These are phyloP conservation scores for Fistulina hepatica DNA, from an alignment of 1,284 basidiomycete species.

Conservation along the genomic window DNA sequence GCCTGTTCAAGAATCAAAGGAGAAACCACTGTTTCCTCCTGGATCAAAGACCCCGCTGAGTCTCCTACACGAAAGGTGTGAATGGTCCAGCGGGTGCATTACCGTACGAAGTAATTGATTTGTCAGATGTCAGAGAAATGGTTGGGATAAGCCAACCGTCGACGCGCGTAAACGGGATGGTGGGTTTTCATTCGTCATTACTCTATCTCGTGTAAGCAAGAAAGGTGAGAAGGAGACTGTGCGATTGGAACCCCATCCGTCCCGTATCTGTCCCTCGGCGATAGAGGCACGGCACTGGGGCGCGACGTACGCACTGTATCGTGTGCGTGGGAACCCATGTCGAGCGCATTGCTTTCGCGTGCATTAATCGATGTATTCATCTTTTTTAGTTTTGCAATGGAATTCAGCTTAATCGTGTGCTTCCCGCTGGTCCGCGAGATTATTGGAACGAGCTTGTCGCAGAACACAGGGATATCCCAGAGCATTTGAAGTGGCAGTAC, in stretches of 20 bases:
- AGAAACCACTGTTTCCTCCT: constrained; percentile 61
- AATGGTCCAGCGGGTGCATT: neutral
- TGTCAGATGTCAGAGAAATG: constrained; percentile 70
- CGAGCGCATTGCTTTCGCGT: constrained; percentile 12
- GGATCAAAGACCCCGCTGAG: constrained; percentile 76
- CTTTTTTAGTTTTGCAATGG: constrained; percentile 63
- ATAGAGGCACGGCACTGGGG: constrained; percentile 81
- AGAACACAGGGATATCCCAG: constrained; percentile 57
- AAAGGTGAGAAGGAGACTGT: constrained; percentile 64
- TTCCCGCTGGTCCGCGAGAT: constrained; percentile 74
- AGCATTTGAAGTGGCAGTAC: constrained; percentile 79
- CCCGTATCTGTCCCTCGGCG: constrained; percentile 48
- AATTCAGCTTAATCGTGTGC: constrained; percentile 62
- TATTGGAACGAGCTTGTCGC: constrained; percentile 73
- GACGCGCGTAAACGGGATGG: constrained; percentile 45
- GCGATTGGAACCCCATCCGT: constrained; percentile 62
- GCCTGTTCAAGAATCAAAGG: no score
- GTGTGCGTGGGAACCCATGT: constrained; percentile 42
- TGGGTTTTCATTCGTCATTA: constrained; percentile 54
- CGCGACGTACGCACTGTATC: constrained; percentile 79
- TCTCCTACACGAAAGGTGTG: constrained; percentile 64
- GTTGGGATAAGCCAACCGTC: constrained; percentile 30
- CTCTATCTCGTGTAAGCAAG: constrained; percentile 52
- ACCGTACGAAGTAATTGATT: constrained; percentile 2
- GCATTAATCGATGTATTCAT: constrained; percentile 12